Conservation (phyloP, 2,329 filamentous ascomycete genomes). For the Chrysosporium keratinophilum region DNA sequence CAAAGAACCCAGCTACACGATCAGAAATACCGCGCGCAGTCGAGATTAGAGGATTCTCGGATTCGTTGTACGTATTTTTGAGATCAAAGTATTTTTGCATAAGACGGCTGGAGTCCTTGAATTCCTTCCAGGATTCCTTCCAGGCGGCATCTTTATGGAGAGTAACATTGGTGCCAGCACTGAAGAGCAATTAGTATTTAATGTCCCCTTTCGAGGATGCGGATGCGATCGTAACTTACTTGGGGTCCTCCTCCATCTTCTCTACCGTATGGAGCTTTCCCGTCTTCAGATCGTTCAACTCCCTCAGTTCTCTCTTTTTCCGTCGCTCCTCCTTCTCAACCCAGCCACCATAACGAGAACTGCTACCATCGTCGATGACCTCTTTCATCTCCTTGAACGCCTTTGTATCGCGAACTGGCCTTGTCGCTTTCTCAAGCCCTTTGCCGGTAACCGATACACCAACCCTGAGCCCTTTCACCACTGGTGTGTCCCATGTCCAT, state of each 20-base stretch:
- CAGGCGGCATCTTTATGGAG: constrained; percentile 93
- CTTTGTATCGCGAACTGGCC: constrained; percentile 87
- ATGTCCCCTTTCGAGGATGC: constrained; percentile 13
- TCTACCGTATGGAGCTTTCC: constrained; percentile 44
- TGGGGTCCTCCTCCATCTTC: constrained; percentile 67
- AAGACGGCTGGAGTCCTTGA: constrained; percentile 78
- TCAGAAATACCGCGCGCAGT: constrained; percentile 93
- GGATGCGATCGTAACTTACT: constrained; percentile 49
- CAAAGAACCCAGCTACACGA: constrained; percentile 86
- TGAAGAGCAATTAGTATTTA: constrained; percentile 36
- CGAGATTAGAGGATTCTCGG: constrained; percentile 87
- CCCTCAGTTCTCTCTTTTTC: constrained; percentile 62
- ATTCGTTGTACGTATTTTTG: constrained; percentile 84
- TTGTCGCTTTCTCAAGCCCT: constrained; percentile 85
- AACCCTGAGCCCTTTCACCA: constrained; percentile 81
- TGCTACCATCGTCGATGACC: constrained; percentile 93
- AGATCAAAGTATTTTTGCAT: constrained; percentile 81
- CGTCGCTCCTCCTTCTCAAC: constrained; percentile 89
- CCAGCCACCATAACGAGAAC: constrained; percentile 92
- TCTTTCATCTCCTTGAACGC: constrained; percentile 88
- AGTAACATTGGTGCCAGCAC: constrained; percentile 87
- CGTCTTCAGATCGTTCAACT: constrained; percentile 50
- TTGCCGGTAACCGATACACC: constrained; percentile 77
- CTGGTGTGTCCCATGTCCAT: constrained; percentile 94
- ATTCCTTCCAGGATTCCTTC: constrained; percentile 97